Evolutionary conservation across 768 basidiomycete species (phyloP).

Genomic region (Tylopilus balloui): DNA sequence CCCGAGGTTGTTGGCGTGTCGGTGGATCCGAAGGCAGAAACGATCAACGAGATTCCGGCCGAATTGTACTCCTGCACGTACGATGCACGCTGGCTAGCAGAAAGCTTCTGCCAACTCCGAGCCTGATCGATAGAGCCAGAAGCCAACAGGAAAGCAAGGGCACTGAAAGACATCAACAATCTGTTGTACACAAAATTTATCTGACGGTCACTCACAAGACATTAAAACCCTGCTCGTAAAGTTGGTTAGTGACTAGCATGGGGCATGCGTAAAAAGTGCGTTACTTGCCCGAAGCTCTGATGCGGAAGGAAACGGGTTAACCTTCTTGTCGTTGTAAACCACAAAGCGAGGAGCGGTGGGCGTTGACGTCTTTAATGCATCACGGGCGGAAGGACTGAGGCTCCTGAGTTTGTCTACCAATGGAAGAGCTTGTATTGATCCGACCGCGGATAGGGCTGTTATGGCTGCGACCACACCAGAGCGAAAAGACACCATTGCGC

Average conservation of each 20-base stretch:
- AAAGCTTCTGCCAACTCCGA: constrained; percentile 40
- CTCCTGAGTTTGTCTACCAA: constrained; percentile 10
- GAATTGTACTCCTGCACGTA: constrained; percentile 46
- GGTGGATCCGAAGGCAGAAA: constrained; percentile 49
- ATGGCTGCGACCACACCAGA: constrained; percentile 2
- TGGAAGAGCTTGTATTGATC: constrained; percentile 11
- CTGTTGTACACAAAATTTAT: background rate
- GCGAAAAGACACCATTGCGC: constrained; percentile 15
- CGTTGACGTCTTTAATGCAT: constrained; percentile 8
- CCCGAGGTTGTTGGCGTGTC: constrained; percentile 40
- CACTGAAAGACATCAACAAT: constrained; percentile 17
- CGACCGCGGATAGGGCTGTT: constrained; percentile 6
- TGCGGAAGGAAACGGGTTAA: constrained; percentile 41
- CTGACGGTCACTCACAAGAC: constrained; percentile 27
- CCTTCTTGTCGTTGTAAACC: constrained; percentile 38
- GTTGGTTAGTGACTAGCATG: background rate
- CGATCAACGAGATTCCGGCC: constrained; percentile 56
- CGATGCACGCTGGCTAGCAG: constrained; percentile 35
- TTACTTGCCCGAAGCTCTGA: constrained; percentile 40
- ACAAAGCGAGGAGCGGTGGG: constrained; percentile 49
- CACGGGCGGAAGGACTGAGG: constrained; percentile 15
- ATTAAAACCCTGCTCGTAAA: constrained; percentile 30
- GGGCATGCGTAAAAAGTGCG: background rate
- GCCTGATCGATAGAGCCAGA: constrained; percentile 45
- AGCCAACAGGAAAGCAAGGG: constrained; percentile 40